Evolutionary conservation across 163 green algal species (phyloP), one percentile per base, ranked within the genome.

Genomic region (Chlorella variabilis): DNA sequence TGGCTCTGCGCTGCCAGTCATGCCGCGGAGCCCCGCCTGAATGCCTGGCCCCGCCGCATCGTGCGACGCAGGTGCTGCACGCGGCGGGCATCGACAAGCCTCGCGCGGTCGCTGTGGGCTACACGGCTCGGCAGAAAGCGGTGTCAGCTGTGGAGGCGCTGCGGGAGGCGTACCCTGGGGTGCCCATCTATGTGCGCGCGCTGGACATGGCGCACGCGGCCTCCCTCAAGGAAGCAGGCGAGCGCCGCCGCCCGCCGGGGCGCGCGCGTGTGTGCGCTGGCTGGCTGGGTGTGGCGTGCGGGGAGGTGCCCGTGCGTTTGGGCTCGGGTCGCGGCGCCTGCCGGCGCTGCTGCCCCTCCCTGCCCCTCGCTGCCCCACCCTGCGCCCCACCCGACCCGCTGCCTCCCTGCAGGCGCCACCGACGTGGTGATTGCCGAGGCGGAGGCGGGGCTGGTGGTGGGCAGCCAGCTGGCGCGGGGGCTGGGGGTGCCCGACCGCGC

Each of bases 31-130:
- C n/a, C n/a, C n/a, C n/a, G n/a, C n/a, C n/a, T n/a, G n/a, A n/a
- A n/a, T n/a, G n/a, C n/a, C n/a, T n/a, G n/a, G n/a, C n/a, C n/a
- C n/a, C n/a, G n/a, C n/a, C n/a, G n/a, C n/a, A n/a, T n/a, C n/a
- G n/a, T n/a, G n/a, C n/a, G n/a, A 4, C 51, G 0, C 83, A 85
- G 25, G 93, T 97, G 62, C 87, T 97, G 48, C 75, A 89, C 0
- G 92, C 93, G 17, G 92, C 93, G 27, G 92, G 93, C 65, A 84
- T 97, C 21, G 80, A 89, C 34, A 29, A 78, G 7, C 93, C 93
- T 2, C 49, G 65, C 0, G 90, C 90, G 5, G 68, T 96, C 15
- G 91, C 82, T 25, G 88, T 95, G 61, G 91, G 88, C 38, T 92
- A 94, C 83, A 90, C 87, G 41, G 87, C 89, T 4, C 79, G 88